phyloP scores from a whole-genome alignment of 768 basidiomycete genomes.

The Phylloporus rhodoxanthus region DNA sequence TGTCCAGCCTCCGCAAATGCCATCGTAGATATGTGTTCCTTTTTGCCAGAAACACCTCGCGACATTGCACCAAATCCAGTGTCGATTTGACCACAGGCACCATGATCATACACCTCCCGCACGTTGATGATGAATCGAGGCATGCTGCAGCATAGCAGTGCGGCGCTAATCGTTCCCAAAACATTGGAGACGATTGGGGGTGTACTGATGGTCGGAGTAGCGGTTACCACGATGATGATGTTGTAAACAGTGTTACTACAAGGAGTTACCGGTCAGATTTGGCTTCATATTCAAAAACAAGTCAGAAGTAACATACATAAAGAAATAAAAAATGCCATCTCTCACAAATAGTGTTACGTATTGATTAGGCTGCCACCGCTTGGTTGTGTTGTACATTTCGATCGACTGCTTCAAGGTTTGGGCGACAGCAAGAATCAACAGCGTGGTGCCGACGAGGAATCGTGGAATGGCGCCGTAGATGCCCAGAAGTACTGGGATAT shows the following conservation, averaged over 20 bases:
- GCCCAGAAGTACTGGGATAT: neutral
- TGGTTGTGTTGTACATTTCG: conserved; percentile 1
- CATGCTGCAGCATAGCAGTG: neutral
- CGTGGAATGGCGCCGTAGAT: neutral
- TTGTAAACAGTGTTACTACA: neutral
- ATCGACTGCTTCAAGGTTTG: neutral
- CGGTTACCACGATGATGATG: neutral
- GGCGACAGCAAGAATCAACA: neutral
- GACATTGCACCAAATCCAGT: neutral
- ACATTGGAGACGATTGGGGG: neutral
- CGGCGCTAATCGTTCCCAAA: neutral
- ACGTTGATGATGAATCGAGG: neutral
- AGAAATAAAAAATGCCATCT: conserved; percentile 9
- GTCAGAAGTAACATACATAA: neutral
- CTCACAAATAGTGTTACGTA: neutral
- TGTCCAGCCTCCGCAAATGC: neutral
- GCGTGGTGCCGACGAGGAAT: neutral
- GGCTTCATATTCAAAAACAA: neutral
- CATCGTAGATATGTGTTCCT: neutral
- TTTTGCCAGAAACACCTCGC: neutral
- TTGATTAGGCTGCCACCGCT: neutral
- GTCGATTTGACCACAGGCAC: neutral
- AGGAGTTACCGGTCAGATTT: neutral
- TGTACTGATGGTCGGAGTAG: neutral
- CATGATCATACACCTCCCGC: neutral